Percentiles rank a stretch among this genome's conserved stretches.
Evolutionary conservation across 352 stramenopile genomes (phyloP).

Genomic region (Phytophthora tentaculata): DNA sequence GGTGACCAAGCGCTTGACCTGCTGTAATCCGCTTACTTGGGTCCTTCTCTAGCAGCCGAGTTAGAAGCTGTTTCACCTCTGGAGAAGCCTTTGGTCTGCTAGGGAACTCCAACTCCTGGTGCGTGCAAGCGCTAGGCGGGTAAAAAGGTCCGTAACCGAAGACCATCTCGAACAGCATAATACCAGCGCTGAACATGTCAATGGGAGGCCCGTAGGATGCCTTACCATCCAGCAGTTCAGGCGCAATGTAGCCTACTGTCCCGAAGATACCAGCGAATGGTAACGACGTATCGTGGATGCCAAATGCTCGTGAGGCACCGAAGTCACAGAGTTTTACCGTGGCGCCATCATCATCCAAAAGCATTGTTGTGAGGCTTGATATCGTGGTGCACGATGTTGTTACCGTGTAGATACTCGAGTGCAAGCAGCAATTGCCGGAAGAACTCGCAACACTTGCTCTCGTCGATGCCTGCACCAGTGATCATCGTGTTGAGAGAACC

Average conservation of each 20-base stretch:
- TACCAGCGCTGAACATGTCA: constrained; percentile 78
- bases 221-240: constrained; percentile 64
- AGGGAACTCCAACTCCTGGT: constrained; percentile 67
- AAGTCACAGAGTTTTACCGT: constrained; percentile 86
- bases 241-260: constrained; percentile 75
- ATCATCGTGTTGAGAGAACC: constrained; percentile 63
- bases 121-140: constrained; percentile 67
- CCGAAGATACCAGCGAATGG: constrained; percentile 76
- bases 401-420: constrained; percentile 68
- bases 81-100: constrained; percentile 39
- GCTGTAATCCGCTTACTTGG: constrained; percentile 78
- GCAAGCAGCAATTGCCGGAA: constrained; percentile 69
- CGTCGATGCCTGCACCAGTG: constrained; percentile 52
- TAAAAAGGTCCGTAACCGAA: constrained; percentile 81
- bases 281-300: constrained; percentile 48
- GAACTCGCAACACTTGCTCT: constrained; percentile 54
- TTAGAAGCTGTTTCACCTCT: constrained; percentile 74
- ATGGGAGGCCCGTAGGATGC: constrained; percentile 59
- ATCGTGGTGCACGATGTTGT: constrained; percentile 91
- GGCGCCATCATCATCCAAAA: constrained; percentile 56
- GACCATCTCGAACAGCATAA: constrained; percentile 81
- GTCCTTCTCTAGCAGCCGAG: constrained; percentile 71
- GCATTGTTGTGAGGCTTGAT: constrained; percentile 90
- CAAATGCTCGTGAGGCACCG: constrained; percentile 79
- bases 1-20: constrained; percentile 78